Conservation (phyloP, 202 grass and related monocot genomes). For the Setaria italica region DNA sequence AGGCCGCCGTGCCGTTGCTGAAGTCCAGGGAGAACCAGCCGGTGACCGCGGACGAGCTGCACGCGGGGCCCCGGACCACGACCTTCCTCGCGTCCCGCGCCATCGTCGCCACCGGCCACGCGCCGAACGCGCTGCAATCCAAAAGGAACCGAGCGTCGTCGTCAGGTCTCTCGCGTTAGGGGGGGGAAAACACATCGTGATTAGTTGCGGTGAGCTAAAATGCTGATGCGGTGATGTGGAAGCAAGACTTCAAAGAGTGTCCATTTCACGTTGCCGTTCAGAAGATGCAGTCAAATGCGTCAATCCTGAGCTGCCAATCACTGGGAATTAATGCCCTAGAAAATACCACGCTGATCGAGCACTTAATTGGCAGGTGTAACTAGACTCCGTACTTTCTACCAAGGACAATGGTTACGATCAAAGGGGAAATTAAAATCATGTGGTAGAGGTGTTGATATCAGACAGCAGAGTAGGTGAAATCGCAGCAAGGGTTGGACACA, state of each 20-base stretch:
- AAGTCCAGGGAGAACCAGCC: constrained; percentile 76
- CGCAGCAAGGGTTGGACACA: neutral
- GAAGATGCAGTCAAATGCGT: neutral
- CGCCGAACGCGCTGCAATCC: constrained; percentile 69
- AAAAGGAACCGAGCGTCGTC: neutral
- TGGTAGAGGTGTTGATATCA: constrained; percentile 2
- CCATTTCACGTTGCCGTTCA: constrained; percentile 15
- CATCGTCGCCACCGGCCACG: constrained; percentile 93
- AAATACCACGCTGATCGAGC: neutral
- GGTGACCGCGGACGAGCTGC: constrained; percentile 76
- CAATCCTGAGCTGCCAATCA: constrained; percentile 5
- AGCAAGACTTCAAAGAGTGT: neutral
- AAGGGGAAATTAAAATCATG: neutral
- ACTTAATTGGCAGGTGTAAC: neutral
- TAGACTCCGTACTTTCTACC: neutral
- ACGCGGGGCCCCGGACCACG: constrained; percentile 75
- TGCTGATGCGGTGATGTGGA: neutral
- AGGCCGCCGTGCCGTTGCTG: neutral
- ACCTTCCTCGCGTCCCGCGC: constrained; percentile 65
- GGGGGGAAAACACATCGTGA: neutral
- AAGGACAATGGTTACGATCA: neutral
- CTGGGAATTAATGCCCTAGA: neutral
- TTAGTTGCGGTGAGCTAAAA: neutral
- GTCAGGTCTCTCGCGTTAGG: neutral
- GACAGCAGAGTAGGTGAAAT: constrained; percentile 28